Percentiles rank a stretch among this genome's conserved stretches.
Conservation (phyloP, 2,329 filamentous ascomycete genomes). For the Colletotrichum sp. region DNA sequence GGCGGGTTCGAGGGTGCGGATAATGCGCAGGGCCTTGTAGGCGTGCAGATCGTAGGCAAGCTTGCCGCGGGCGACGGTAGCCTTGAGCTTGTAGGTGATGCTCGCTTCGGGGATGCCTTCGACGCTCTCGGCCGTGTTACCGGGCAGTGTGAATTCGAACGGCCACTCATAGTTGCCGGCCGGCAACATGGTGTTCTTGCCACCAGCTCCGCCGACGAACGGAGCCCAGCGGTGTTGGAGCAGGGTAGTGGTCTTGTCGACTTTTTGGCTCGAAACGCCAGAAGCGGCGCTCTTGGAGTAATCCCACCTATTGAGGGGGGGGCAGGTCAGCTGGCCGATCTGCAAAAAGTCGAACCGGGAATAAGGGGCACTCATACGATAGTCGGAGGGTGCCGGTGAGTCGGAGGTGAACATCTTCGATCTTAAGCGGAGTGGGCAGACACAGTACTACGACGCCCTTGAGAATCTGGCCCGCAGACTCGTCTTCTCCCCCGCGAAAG, state of each 20-base stretch:
- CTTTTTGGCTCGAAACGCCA: slow-evolving; percentile 62
- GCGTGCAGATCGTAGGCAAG: slow-evolving; percentile 86
- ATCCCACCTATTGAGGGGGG: slow-evolving; percentile 47
- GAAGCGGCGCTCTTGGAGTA: slow-evolving; percentile 59
- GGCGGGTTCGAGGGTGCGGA: slow-evolving; percentile 77
- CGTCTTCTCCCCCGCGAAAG: slow-evolving; percentile 76
- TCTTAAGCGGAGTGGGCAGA: slow-evolving; percentile 69
- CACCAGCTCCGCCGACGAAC: slow-evolving; percentile 64
- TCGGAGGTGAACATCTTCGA: slow-evolving; percentile 76
- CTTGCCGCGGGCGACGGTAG: slow-evolving; percentile 85
- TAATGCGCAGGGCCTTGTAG: slow-evolving; percentile 78
- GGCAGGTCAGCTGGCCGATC: slow-evolving; percentile 2
- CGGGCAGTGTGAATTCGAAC: slow-evolving; percentile 76
- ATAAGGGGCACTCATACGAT: slow-evolving; percentile 56
- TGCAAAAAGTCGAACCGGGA: not conserved
- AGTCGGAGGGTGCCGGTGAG: slow-evolving; percentile 73
- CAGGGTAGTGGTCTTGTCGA: slow-evolving; percentile 64
- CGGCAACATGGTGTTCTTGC: slow-evolving; percentile 63
- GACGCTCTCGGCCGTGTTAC: slow-evolving; percentile 81
- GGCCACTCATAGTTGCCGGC: slow-evolving; percentile 86
- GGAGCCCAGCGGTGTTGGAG: slow-evolving; percentile 73
- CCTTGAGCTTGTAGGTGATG: slow-evolving; percentile 90
- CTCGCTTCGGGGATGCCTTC: slow-evolving; percentile 88
- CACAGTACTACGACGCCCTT: slow-evolving; percentile 78
- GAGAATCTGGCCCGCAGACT: slow-evolving; percentile 76